Conservation (phyloP, 2,329 filamentous ascomycete species). For the Aspergillus brasiliensis region DNA sequence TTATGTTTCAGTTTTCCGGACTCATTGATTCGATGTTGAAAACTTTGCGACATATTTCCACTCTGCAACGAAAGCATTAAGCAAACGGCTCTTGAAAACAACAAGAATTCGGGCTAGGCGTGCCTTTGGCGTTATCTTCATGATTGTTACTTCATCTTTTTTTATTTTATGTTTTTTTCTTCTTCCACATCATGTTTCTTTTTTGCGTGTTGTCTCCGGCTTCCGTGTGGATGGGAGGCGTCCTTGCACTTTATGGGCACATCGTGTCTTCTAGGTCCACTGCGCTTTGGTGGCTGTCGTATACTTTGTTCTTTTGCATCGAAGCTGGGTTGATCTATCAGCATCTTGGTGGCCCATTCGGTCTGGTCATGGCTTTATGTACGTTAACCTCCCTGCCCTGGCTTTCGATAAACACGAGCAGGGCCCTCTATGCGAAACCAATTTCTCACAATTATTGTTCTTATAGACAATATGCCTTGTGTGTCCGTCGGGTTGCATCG, state of each 20-base stretch:
- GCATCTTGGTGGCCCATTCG: slow-evolving; percentile 37
- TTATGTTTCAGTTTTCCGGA: slow-evolving; percentile 21
- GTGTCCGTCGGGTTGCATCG: slow-evolving; percentile 28
- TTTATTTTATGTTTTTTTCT: slow-evolving; percentile 21
- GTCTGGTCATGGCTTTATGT: slow-evolving; percentile 47
- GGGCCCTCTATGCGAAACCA: slow-evolving; percentile 48
- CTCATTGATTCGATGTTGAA: slow-evolving; percentile 26
- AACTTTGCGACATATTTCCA: slow-evolving; percentile 26
- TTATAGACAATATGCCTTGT: slow-evolving; percentile 42
- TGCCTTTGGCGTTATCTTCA: slow-evolving; percentile 40
- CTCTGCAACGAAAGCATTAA: slow-evolving; percentile 37
- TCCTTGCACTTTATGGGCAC: slow-evolving; percentile 39
- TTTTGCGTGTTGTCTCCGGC: slow-evolving; percentile 12
- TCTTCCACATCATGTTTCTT: slow-evolving; percentile 24
- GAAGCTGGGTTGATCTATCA: slow-evolving; percentile 40
- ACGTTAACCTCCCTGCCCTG: slow-evolving; percentile 54
- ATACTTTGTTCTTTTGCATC: slow-evolving; percentile 38
- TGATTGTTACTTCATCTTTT: slow-evolving; percentile 24
- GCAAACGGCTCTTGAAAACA: slow-evolving; percentile 36
- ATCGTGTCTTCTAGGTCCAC: slow-evolving; percentile 35
- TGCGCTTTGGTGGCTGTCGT: slow-evolving; percentile 34
- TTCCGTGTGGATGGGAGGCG: slow-evolving; percentile 27
- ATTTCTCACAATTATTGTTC: slow-evolving; percentile 49
- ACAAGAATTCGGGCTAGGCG: slow-evolving; percentile 33
- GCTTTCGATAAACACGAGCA: slow-evolving; percentile 41